These are phyloP conservation scores for Porodaedalea pini DNA, from an alignment of 1,284 basidiomycete species.

Conservation along the genomic window DNA sequence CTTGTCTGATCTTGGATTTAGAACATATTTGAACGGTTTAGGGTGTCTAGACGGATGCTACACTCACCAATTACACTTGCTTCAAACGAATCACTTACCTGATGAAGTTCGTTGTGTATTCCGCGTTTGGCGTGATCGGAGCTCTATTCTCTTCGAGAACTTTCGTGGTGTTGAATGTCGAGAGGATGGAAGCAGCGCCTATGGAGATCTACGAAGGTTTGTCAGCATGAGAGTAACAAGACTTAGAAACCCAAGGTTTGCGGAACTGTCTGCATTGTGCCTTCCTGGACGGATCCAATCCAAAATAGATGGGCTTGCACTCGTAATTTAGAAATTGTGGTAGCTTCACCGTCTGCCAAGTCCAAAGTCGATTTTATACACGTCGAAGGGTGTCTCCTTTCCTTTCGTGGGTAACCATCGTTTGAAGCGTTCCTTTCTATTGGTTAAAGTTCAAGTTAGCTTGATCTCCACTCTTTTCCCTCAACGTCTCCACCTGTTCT, in stretches of 20 bases:
- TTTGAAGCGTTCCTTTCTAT: no score
- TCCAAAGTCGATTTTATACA: constrained; percentile 3
- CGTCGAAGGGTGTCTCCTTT: not conserved
- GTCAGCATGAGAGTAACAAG: constrained; percentile 1
- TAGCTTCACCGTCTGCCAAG: constrained; percentile 4
- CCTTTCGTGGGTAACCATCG: constrained; percentile 1
- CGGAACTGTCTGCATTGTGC: not conserved
- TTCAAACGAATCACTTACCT: not conserved
- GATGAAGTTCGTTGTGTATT: not conserved
- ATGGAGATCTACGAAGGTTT: constrained; percentile 1
- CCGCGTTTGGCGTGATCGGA: constrained; percentile 3
- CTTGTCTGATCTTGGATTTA: not conserved
- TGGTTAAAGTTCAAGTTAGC: no score
- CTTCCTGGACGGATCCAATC: constrained; percentile 7
- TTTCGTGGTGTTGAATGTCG: constrained; percentile 1
- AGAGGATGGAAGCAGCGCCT: constrained; percentile 7
- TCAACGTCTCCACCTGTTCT: no score
- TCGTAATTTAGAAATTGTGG: not conserved
- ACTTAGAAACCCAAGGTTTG: not conserved
- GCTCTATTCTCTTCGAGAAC: constrained; percentile 4
- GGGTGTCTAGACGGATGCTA: not conserved
- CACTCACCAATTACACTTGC: no score
- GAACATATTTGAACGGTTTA: not conserved
- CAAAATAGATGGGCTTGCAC: no score
- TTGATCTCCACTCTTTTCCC: no score